A percentile compares a stretch with the other conserved stretches of the same genome.
Evolutionary conservation across 352 stramenopile genomes (phyloP).

Genomic region (Pythium periplocum): DNA sequence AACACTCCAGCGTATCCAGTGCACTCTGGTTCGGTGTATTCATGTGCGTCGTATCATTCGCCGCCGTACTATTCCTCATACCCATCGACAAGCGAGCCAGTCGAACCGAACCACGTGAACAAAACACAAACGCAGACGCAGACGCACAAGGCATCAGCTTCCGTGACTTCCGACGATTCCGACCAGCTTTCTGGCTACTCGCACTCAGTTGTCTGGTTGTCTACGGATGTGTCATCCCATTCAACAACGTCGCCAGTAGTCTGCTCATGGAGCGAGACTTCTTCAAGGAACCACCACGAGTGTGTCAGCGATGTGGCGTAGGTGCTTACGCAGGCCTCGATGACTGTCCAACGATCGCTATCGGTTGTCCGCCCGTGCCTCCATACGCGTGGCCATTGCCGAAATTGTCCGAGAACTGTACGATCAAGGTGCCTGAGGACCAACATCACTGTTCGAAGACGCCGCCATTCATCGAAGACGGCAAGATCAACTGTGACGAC

Average conservation of each 20-base stretch:
- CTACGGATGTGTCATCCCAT: slow-evolving; percentile 92
- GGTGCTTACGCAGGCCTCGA: slow-evolving; percentile 45
- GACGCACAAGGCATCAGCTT: slow-evolving; percentile 54
- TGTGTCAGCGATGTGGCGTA: slow-evolving; percentile 49
- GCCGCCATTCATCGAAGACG: slow-evolving; percentile 57
- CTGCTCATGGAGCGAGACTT: slow-evolving; percentile 91
- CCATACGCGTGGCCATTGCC: slow-evolving; percentile 73
- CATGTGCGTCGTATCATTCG: slow-evolving; percentile 72
- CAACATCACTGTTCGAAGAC: slow-evolving; percentile 50
- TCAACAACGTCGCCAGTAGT: slow-evolving; percentile 92
- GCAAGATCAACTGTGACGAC: slow-evolving; percentile 76
- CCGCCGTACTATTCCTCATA: slow-evolving; percentile 67
- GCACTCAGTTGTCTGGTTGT: slow-evolving; percentile 88
- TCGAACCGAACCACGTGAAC: slow-evolving; percentile 6
- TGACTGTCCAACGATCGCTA: slow-evolving; percentile 45
- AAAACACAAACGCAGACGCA: slow-evolving; percentile 16
- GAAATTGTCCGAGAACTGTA: slow-evolving; percentile 64
- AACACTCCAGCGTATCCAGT: slow-evolving; percentile 45
- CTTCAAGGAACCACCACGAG: slow-evolving; percentile 53
- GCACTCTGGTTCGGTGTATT: slow-evolving; percentile 85
- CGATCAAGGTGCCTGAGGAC: slow-evolving; percentile 51
- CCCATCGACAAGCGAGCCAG: slow-evolving; percentile 75
- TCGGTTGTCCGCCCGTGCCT: slow-evolving; percentile 52
- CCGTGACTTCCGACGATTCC: slow-evolving; percentile 73
- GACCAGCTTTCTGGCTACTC: slow-evolving; percentile 86